Conservation (phyloP, 331 rosid species). For the Arachis monticola region DNA sequence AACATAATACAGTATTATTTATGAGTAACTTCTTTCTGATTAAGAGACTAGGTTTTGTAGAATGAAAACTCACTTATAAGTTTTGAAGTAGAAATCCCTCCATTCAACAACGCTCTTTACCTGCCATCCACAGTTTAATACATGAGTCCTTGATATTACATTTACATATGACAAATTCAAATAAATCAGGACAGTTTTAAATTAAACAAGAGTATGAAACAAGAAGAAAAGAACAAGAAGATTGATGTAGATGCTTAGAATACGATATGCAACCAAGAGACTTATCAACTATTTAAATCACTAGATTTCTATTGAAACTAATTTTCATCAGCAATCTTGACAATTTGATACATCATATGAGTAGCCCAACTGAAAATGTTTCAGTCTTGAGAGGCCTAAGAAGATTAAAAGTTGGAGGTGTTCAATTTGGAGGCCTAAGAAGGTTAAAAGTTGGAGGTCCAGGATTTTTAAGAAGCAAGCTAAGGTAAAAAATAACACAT, state of each 20-base stretch:
- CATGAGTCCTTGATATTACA: constrained; percentile 8
- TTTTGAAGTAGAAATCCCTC: constrained; percentile 81
- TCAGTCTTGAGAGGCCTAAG: not conserved
- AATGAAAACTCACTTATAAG: constrained; percentile 69
- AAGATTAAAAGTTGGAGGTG: constrained; percentile 3
- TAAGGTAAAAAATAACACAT: not conserved
- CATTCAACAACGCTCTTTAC: constrained; percentile 92
- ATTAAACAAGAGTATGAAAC: constrained; percentile 10
- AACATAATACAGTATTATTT: not conserved
- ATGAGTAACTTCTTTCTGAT: not conserved
- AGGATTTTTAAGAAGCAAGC: constrained; percentile 9
- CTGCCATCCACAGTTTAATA: constrained; percentile 51
- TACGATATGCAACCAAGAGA: constrained; percentile 10
- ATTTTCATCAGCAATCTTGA: constrained; percentile 17
- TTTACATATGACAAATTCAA: constrained; percentile 1
- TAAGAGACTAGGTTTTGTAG: not conserved
- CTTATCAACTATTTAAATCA: not conserved
- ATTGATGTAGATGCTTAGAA: not conserved
- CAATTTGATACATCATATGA: constrained; percentile 2
- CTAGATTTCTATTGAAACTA: constrained; percentile 15
- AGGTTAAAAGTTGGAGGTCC: constrained; percentile 6
- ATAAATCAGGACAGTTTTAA: not conserved
- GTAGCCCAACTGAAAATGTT: not conserved
- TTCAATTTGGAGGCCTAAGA: not conserved
- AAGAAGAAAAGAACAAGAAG: constrained; percentile 24